Base-by-base conservation (phyloP, 306 rosid genomes). In the Malus sylvestris region DNA sequence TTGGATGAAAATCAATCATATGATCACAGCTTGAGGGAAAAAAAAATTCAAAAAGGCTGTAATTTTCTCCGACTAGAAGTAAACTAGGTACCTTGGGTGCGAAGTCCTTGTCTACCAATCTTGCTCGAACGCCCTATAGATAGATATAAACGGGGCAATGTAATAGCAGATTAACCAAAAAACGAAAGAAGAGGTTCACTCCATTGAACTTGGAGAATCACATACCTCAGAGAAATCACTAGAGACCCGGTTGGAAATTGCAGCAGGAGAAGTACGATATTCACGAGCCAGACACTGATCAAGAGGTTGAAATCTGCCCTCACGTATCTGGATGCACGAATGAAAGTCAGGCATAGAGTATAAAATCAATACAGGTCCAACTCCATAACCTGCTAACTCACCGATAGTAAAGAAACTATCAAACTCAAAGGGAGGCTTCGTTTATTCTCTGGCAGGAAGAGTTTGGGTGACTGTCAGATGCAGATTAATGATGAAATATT, bases 301-400 rank as follows among this genome's bases (percentile, higher is more conserved):
- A 55, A 95, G 97, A 76, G 93, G 84, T 89, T 90, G 87, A 83
- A 90, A 92, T 86, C 99, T 88, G 75, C 98, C 97, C 81, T 96
- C 97, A 6, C 99, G 96, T 67, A 92, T 96, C 99, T 96, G 71
- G 73, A 75, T 73, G 81, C 73, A 58, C 57, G 2, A 74, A 55
- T 66, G 67, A 68, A 80, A 76, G 87, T 84, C 70, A 76, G 66
- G 72, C 13, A 76, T 11, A 25, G 27, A 64, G 52, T 1, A 20
- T 49, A 27, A 55, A 57, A n/a, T 25, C 72, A 74, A 46, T 45
- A 77, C 45, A 69, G 70, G 57, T 25, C 59, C 74, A 85, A 70
- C 71, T 68, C 40, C 70, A 11, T 73, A 76, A 23, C 27, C 12
- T 42, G 40, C 63, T 40, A 61, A 88, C 99, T 91, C 87, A 96